Percentiles rank a stretch among this genome's conserved stretches.
Evolutionary conservation across 257 asterid species (phyloP).

Genomic region (Thymus quinquecostatus): DNA sequence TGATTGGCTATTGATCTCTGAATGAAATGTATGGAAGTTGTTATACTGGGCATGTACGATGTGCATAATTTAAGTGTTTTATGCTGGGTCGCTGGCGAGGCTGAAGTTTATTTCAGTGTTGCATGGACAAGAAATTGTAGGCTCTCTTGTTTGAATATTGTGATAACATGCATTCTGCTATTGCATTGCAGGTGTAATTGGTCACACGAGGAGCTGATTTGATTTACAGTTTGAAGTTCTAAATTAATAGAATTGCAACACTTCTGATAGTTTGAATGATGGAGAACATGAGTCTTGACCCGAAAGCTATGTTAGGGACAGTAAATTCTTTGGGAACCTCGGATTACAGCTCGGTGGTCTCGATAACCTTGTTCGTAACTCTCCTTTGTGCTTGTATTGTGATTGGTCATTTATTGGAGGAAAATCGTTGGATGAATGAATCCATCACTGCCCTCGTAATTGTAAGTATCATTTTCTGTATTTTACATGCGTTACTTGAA

Average conservation of each 20-base stretch:
- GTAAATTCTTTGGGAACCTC: slow-evolving; percentile 49
- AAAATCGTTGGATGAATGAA: slow-evolving; percentile 97
- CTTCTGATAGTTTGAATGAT: slow-evolving; percentile 27
- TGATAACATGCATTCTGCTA: slow-evolving; percentile 13
- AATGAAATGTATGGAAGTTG: not conserved
- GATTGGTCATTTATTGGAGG: slow-evolving; percentile 94
- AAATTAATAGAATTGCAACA: slow-evolving; percentile 14
- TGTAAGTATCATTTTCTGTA: slow-evolving; percentile 35
- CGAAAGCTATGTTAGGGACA: slow-evolving; percentile 44
- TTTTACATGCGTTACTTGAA: not conserved
- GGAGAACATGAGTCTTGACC: slow-evolving; percentile 51
- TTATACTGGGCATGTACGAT: not conserved
- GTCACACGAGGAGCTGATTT: slow-evolving; percentile 28
- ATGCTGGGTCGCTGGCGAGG: no score
- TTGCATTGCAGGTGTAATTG: slow-evolving; percentile 36
- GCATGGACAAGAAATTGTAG: not conserved
- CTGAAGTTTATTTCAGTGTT: not conserved
- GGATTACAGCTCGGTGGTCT: slow-evolving; percentile 74
- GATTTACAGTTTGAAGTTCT: slow-evolving; percentile 30
- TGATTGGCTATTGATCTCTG: not conserved
- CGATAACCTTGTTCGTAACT: slow-evolving; percentile 79
- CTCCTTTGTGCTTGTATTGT: slow-evolving; percentile 88
- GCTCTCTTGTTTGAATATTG: slow-evolving; percentile 13
- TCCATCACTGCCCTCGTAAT: slow-evolving; percentile 89
- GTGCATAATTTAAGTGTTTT: no score